phyloP scores from a whole-genome alignment of 2,329 filamentous ascomycete genomes.

The Talaromyces piceae region DNA sequence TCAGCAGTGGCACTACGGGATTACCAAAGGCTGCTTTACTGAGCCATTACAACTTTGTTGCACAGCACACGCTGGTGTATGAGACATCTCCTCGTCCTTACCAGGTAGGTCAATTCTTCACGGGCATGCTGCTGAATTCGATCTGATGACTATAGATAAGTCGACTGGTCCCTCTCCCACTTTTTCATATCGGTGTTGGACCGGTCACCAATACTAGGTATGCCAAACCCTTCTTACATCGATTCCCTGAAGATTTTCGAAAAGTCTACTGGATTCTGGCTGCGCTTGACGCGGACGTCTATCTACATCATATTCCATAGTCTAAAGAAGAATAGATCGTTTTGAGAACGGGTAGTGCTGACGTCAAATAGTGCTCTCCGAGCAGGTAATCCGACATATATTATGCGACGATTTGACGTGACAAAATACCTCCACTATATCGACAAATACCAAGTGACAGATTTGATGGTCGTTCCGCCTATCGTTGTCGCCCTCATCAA shows the following conservation, averaged over 20 bases:
- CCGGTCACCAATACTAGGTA: too few species aligned
- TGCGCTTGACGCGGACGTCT: too few species aligned
- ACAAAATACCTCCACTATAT: constrained; percentile 61
- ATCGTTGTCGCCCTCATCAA: constrained; percentile 70
- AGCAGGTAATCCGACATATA: constrained; percentile 50
- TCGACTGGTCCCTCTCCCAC: constrained; percentile 39
- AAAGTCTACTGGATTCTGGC: too few species aligned
- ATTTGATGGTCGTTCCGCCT: constrained; percentile 63
- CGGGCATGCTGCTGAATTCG: constrained; percentile 47
- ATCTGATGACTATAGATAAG: constrained; percentile 38
- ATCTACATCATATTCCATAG: too few species aligned
- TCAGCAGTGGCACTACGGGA: constrained; percentile 54
- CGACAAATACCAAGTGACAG: constrained; percentile 60
- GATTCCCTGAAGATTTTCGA: too few species aligned
- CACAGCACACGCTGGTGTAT: constrained; percentile 44
- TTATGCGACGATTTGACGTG: constrained; percentile 61
- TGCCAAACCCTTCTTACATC: too few species aligned
- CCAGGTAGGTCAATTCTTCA: constrained; percentile 22
- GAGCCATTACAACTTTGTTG: constrained; percentile 51
- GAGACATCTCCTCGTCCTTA: constrained; percentile 38
- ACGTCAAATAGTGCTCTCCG: constrained; percentile 47
- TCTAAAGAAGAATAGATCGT: too few species aligned
- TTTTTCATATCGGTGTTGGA: constrained; percentile 38
- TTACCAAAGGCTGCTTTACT: constrained; percentile 53
- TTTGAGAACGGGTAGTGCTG: not conserved